Evolutionary conservation across 306 rosid species (phyloP).

Genomic region (Citrullus amarus): DNA sequence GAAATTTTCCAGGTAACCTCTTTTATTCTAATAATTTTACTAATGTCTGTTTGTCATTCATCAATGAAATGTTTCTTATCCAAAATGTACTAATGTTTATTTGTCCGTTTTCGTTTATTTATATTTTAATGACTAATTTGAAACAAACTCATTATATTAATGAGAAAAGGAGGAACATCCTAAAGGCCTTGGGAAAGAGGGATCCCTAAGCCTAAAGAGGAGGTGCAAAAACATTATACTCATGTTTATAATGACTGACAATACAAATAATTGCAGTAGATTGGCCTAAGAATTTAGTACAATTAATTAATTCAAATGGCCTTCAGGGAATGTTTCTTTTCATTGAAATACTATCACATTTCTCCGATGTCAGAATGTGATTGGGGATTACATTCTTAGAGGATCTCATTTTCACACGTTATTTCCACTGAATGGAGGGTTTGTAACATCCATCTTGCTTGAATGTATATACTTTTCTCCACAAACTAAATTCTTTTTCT

Average conservation of each 20-base stretch:
- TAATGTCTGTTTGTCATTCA: neutral
- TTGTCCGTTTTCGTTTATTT: neutral
- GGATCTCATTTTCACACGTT: neutral
- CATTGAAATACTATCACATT: neutral
- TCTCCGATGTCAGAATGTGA: neutral
- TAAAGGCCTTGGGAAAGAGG: neutral
- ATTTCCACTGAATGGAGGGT: neutral
- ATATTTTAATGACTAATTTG: neutral
- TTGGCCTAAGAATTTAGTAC: neutral
- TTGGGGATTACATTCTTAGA: neutral
- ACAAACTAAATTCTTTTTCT: neutral
- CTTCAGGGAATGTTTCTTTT: neutral
- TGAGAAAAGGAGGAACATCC: neutral
- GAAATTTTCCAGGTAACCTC: slow-evolving; percentile 61
- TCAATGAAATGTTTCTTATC: too few relatives aligned
- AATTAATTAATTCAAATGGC: neutral
- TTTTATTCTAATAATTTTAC: neutral
- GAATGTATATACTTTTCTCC: neutral
- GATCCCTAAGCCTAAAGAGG: neutral
- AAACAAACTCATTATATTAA: neutral
- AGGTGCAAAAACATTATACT: neutral
- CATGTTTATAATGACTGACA: neutral
- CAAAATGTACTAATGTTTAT: neutral
- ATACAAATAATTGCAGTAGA: neutral
- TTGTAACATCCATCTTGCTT: neutral